Evolutionary conservation across 352 stramenopile species (phyloP).

Genomic region (Phytophthora chlamydospora): DNA sequence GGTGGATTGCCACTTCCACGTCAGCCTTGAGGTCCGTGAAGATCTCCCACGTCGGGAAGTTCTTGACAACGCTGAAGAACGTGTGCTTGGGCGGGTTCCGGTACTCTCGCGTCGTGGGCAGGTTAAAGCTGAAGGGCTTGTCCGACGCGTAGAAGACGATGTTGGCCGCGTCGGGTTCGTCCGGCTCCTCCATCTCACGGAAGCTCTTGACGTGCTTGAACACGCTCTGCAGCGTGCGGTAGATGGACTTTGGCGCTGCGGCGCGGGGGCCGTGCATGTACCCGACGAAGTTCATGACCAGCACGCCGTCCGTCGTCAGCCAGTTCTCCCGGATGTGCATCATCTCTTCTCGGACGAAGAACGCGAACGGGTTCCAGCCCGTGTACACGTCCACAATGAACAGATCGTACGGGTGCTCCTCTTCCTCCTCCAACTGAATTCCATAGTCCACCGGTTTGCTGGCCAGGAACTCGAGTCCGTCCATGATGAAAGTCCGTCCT

Average conservation of each 20-base stretch:
- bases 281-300: constrained; percentile 84
- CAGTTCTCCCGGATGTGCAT: constrained; percentile 54
- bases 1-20: constrained; percentile 54
- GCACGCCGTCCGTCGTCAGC: constrained; percentile 56
- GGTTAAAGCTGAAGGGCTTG: constrained; percentile 65
- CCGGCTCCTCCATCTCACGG: constrained; percentile 57
- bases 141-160: constrained; percentile 84
- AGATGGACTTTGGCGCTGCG: constrained; percentile 69
- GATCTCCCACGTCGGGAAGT: constrained; percentile 77
- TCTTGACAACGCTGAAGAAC: constrained; percentile 67
- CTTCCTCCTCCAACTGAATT: neutral
- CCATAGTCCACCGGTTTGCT: constrained; percentile 35
- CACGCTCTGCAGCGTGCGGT: constrained; percentile 68
- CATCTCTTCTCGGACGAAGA: constrained; percentile 73
- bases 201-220: constrained; percentile 75
- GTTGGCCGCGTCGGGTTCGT: constrained; percentile 54
- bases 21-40: constrained; percentile 59
- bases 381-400: constrained; percentile 79
- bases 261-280: constrained; percentile 58
- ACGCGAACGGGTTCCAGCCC: constrained; percentile 72
- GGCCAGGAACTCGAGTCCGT: constrained; percentile 67
- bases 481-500: constrained; percentile 68
- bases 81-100: constrained; percentile 49
- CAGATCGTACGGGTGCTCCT: constrained; percentile 51
- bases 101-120: constrained; percentile 60